Evolutionary conservation across 768 basidiomycete species (phyloP).

Genomic region (Phaeotremella fagi): DNA sequence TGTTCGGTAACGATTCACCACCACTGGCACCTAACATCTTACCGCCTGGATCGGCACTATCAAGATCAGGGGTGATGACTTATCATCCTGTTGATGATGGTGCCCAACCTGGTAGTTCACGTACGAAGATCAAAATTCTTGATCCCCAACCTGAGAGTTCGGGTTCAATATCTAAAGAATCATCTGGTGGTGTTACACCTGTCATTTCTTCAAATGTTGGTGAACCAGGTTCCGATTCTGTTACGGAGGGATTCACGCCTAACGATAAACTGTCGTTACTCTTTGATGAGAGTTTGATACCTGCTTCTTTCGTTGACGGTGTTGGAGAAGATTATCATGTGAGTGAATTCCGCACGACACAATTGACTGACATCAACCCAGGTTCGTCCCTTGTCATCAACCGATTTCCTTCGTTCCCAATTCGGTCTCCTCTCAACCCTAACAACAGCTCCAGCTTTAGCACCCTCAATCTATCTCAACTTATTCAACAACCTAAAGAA

Average conservation of each 20-base stretch:
- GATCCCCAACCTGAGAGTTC: constrained; percentile 3
- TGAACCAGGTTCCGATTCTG: background rate
- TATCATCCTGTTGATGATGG: constrained; percentile 29
- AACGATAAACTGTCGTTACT: constrained; percentile 69
- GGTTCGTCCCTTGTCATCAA: constrained; percentile 75
- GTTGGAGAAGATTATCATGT: constrained; percentile 68
- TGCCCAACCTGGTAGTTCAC: constrained; percentile 30
- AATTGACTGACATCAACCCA: constrained; percentile 7
- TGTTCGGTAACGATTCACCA: constrained; percentile 32
- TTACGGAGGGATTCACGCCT: constrained; percentile 52
- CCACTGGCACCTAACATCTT: constrained; percentile 15
- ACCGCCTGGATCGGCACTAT: constrained; percentile 31
- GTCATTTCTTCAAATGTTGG: background rate
- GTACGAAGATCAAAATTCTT: constrained; percentile 26
- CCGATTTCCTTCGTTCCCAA: constrained; percentile 78
- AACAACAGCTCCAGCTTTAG: constrained; percentile 64
- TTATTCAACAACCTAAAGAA: constrained; percentile 51
- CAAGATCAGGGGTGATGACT: constrained; percentile 26
- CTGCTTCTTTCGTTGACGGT: constrained; percentile 58
- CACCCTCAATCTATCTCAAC: constrained; percentile 63
- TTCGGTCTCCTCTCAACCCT: constrained; percentile 70
- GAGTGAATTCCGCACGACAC: constrained; percentile 31
- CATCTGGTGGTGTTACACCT: background rate
- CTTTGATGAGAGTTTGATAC: constrained; percentile 69
- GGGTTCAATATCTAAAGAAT: background rate